These are phyloP conservation scores for Chlorella vulgaris DNA, from an alignment of 139 green algal species.

Conservation along the genomic window DNA sequence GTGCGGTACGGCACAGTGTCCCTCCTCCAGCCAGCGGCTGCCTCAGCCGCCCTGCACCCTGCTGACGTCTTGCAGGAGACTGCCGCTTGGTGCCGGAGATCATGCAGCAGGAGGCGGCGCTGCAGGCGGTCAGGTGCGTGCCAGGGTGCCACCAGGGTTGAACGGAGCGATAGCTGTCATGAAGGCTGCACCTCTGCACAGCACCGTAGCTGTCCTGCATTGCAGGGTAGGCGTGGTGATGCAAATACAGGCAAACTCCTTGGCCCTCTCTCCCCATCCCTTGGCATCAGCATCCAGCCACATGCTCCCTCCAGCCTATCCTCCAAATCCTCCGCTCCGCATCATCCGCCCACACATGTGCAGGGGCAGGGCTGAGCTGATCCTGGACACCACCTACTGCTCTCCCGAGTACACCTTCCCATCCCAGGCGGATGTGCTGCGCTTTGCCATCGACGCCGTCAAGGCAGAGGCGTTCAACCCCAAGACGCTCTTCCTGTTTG, in stretches of 20 bases:
- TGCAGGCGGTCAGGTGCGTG: conserved; percentile 53
- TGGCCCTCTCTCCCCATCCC: too few relatives aligned
- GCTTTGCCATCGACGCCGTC: conserved; percentile 73
- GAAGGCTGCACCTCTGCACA: too few relatives aligned
- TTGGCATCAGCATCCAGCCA: too few relatives aligned
- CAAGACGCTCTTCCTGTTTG: conserved; percentile 89
- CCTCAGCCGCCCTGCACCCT: too few relatives aligned
- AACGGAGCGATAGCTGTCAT: too few relatives aligned
- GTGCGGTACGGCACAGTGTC: too few relatives aligned
- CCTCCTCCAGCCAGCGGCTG: too few relatives aligned
- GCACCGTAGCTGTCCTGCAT: too few relatives aligned
- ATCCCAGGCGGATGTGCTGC: conserved; percentile 70
- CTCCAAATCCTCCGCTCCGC: neutral
- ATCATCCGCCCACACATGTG: neutral
- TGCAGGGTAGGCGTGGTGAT: neutral
- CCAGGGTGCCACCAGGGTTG: too few relatives aligned
- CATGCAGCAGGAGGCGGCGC: conserved; percentile 60
- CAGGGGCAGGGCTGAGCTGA: conserved; percentile 56
- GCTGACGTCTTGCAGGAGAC: conserved; percentile 70
- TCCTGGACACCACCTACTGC: conserved; percentile 96
- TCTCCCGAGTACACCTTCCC: conserved; percentile 79
- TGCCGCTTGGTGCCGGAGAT: conserved; percentile 64
- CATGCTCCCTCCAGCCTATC: too few relatives aligned
- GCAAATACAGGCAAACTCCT: neutral
- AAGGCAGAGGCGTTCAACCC: conserved; percentile 82